Conservation (phyloP, 2,329 filamentous ascomycete species). For the Botrytis squamosa region DNA sequence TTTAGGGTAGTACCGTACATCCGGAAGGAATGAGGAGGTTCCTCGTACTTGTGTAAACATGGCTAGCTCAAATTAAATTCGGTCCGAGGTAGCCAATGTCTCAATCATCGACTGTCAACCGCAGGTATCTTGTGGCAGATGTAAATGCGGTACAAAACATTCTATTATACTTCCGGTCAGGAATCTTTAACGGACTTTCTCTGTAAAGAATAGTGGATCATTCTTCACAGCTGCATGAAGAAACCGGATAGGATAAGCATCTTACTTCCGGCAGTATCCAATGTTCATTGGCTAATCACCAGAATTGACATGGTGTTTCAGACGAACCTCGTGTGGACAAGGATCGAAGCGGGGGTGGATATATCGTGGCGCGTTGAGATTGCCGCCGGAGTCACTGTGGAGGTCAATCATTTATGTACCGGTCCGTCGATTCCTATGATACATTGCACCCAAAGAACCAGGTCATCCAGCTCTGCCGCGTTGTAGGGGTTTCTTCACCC, state of each 20-base stretch:
- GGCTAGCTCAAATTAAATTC: constrained; percentile 9
- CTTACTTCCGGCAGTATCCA: neutral
- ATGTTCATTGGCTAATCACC: neutral
- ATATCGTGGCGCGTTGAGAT: neutral
- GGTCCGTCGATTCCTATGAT: constrained; percentile 15
- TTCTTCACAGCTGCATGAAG: neutral
- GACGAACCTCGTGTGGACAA: neutral
- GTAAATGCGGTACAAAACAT: neutral
- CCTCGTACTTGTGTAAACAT: constrained; percentile 12
- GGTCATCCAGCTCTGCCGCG: constrained; percentile 20
- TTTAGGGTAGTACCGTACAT: constrained; percentile 5
- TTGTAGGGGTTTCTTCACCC: neutral
- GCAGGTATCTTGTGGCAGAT: neutral
- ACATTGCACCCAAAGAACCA: constrained; percentile 21
- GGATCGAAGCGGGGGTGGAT: constrained; percentile 13
- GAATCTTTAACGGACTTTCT: neutral
- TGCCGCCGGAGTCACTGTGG: constrained; percentile 1
- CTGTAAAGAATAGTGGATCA: neutral
- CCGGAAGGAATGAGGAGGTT: constrained; percentile 12
- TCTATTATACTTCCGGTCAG: neutral
- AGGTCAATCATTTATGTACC: constrained; percentile 11
- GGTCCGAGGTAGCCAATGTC: constrained; percentile 20
- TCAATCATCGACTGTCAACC: constrained; percentile 9
- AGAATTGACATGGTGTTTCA: neutral
- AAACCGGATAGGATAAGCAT: constrained; percentile 2